Evolutionary conservation across 1,284 basidiomycete genomes (phyloP), one percentile per base, ranked within the genome.

Genomic region (Schizopora paradoxa): DNA sequence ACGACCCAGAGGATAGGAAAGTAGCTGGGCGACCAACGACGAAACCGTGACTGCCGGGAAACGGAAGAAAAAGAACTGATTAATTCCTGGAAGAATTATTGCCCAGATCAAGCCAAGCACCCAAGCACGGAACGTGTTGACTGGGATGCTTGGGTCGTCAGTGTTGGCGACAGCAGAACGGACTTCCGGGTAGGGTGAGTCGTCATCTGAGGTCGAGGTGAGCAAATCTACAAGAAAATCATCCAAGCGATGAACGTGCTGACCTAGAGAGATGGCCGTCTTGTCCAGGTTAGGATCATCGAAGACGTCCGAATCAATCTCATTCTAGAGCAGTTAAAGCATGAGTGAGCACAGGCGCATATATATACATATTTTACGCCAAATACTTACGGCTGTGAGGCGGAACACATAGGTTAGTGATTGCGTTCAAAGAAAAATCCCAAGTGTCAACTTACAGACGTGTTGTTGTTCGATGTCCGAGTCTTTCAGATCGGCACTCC

Each of bases 281-380:
- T 65, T 67, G 63, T 82, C 72, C 43, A 81, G 65, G 57, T 85
- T 84, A 13, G 81, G 82, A 54, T 86, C 82, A 49, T 82, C 77
- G 57, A 79, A 80, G n/a, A n/a, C n/a, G n/a, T n/a, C n/a, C n/a
- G n/a, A n/a, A n/a, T n/a, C n/a, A n/a, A n/a, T n/a, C n/a, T n/a
- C n/a, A n/a, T n/a, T n/a, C n/a, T n/a, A n/a, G n/a, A n/a, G n/a
- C n/a, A n/a, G n/a, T n/a, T n/a, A n/a, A n/a, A n/a, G n/a, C n/a
- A n/a, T n/a, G n/a, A n/a, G n/a, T n/a, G n/a, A n/a, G n/a, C n/a
- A n/a, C n/a, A n/a, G n/a, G n/a, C n/a, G n/a, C n/a, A n/a, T n/a
- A n/a, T n/a, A n/a, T n/a, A n/a, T n/a, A n/a, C n/a, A n/a, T n/a
- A n/a, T n/a, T n/a, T n/a, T n/a, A n/a, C n/a, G n/a, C n/a, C n/a